These are phyloP conservation scores for Pseudocercospora fuligena DNA, from an alignment of 2,329 filamentous ascomycete species.

Conservation along the genomic window DNA sequence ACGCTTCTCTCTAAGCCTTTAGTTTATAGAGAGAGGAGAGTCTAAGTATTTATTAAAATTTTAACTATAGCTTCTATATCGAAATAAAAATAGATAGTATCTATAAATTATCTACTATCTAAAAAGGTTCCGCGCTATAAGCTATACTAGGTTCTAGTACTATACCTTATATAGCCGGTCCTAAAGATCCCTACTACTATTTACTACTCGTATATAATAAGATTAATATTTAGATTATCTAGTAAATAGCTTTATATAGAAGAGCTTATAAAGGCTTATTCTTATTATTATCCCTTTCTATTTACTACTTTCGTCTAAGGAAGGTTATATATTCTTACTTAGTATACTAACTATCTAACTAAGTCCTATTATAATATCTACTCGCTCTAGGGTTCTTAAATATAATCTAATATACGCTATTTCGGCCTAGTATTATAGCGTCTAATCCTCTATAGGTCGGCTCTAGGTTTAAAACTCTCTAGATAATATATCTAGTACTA, in stretches of 20 bases:
- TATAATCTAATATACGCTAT: not conserved
- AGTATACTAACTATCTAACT: not conserved
- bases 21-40: too few relatives aligned
- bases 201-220: not conserved
- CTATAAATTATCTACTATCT: too few relatives aligned
- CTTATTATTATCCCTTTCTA: not conserved
- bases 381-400: not conserved
- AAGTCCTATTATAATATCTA: not conserved
- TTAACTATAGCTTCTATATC: too few relatives aligned
- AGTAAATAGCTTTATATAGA: not conserved
- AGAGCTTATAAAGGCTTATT: not conserved
- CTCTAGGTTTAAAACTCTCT: not conserved
- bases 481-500: not conserved
- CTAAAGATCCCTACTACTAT: not conserved
- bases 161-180: not conserved
- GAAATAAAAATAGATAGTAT: too few relatives aligned
- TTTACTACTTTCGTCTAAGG: not conserved
- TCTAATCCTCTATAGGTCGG: not conserved
- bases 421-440: not conserved
- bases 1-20: too few relatives aligned
- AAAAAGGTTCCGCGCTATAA: not conserved
- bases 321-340: not conserved
- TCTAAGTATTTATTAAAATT: too few relatives aligned
- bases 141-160: not conserved
- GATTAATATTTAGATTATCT: not conserved